phyloP scores from a whole-genome alignment of 768 basidiomycete genomes.

The Trametes cubensis region DNA sequence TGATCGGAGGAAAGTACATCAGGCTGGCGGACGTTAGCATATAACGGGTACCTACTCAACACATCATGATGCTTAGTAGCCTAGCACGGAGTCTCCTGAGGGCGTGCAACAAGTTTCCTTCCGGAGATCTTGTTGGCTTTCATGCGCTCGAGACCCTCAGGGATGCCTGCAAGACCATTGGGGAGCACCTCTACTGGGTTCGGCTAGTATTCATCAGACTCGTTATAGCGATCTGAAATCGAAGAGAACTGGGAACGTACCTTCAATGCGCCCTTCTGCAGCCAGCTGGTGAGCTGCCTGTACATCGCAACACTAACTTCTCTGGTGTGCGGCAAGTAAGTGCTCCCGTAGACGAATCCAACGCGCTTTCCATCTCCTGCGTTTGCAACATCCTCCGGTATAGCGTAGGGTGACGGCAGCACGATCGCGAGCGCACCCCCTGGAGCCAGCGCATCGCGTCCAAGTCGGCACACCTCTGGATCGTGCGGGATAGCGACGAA shows the following conservation, averaged over 20 bases:
- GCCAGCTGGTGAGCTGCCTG: constrained; percentile 22
- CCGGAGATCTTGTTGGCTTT: constrained; percentile 45
- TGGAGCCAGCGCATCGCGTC: constrained; percentile 29
- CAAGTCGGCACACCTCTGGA: constrained; percentile 19
- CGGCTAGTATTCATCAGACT: constrained; percentile 36
- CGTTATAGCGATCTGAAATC: not conserved
- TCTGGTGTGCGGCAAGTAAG: constrained; percentile 11
- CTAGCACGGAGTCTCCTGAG: constrained; percentile 39
- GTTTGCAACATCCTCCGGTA: constrained; percentile 2
- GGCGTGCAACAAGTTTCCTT: constrained; percentile 46
- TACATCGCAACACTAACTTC: constrained; percentile 21
- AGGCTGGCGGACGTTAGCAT: no score
- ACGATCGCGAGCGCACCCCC: constrained; percentile 27
- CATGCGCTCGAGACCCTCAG: constrained; percentile 45
- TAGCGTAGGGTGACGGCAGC: not conserved
- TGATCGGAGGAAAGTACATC: no score
- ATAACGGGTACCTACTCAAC: no score
- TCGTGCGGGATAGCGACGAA: constrained; percentile 28
- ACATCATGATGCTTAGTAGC: no score
- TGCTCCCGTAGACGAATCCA: constrained; percentile 17
- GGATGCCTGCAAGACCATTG: constrained; percentile 46
- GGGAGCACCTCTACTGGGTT: constrained; percentile 46
- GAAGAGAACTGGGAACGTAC: constrained; percentile 10
- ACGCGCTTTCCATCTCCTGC: constrained; percentile 26
- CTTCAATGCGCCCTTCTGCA: constrained; percentile 28